Evolutionary conservation across 73 alveolate species (phyloP).

Genomic region (Uronychia setigera): DNA sequence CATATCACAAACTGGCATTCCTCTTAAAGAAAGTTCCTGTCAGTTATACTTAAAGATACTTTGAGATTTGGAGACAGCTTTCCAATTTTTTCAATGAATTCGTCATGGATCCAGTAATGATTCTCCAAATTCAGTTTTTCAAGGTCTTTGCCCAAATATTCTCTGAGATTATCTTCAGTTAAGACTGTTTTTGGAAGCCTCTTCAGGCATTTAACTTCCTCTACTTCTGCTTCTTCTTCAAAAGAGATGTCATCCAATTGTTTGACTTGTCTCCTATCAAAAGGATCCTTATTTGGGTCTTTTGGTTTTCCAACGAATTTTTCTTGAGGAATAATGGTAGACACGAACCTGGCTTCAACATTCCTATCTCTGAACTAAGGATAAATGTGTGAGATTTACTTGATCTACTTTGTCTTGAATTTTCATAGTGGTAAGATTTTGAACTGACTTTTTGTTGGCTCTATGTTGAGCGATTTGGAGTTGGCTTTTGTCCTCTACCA

Average conservation of each 20-base stretch:
- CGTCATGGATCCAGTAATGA: conserved; percentile 59
- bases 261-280: conserved; percentile 60
- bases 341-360: background rate
- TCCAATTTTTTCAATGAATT: conserved; percentile 50
- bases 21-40: conserved; percentile 38
- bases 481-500: background rate
- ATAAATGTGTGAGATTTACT: background rate
- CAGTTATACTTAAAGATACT: background rate
- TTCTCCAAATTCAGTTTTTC: conserved; percentile 51
- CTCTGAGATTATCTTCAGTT: conserved; percentile 63
- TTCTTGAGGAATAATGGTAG: conserved; percentile 14
- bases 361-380: background rate
- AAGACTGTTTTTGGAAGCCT: conserved; percentile 56
- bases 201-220: conserved; percentile 44
- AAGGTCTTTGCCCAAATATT: conserved; percentile 35
- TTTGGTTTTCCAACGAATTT: conserved; percentile 35
- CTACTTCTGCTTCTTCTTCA: conserved; percentile 50
- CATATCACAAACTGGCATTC: conserved; percentile 32
- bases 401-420: background rate
- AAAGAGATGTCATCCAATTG: conserved; percentile 65
- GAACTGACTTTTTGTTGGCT: conserved; percentile 6
- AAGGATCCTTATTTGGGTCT: conserved; percentile 61
- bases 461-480: background rate
- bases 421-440: conserved; percentile 10
- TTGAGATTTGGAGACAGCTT: conserved; percentile 59